Evolutionary conservation across 176 grass and related monocot genomes (phyloP), one percentile per base, ranked within the genome.

Genomic region (Saccharum spontaneum): DNA sequence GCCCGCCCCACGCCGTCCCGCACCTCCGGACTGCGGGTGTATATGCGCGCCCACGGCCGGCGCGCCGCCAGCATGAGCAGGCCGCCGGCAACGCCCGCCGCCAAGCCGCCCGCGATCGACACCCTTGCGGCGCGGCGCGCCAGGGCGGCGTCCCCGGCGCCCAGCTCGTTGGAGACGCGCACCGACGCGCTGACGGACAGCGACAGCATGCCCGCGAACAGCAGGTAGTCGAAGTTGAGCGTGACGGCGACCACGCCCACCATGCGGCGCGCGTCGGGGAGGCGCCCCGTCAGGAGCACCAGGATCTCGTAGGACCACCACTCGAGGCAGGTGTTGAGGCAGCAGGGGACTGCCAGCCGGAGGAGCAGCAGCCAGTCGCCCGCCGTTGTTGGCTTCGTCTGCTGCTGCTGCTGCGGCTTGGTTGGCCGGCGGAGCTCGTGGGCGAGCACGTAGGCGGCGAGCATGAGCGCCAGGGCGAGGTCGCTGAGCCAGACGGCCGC

Each of bases 221-320:
- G 91, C 13, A 98, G 93, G 91, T 95, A 95, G 91, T 98, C 96
- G 78, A 94, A 94, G 78, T 98, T 98, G 83, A 98, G 80, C 22
- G 91, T 90, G 5, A 98, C 81, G 34, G 96, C 96, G 23, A 98
- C 83, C 6, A 98, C 91, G 20, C 49, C 78, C 83, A 98, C 89
- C 40, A n/a, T 70, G 26, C 80, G 86, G 40, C 87, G 84, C 14
- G 96, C 85, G 88, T 98, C 89, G 4, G 93, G 93, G 6, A 98
- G 91, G 30, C 96, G 80, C 0, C 96, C 96, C 4, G 93, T 92
- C 14, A 98, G 89, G 38, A 98, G 88, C 34, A 98, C 81, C 22
- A 98, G 76, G 73, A 98, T 98, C 86, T 98, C 96, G 79, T 98
- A 98, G 86, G 91, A 98, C 93, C 96, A 98, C 96, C 96, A 98